These are phyloP conservation scores for Erigeron canadensis DNA, from an alignment of 129 eudicot species.

Conservation along the genomic window DNA sequence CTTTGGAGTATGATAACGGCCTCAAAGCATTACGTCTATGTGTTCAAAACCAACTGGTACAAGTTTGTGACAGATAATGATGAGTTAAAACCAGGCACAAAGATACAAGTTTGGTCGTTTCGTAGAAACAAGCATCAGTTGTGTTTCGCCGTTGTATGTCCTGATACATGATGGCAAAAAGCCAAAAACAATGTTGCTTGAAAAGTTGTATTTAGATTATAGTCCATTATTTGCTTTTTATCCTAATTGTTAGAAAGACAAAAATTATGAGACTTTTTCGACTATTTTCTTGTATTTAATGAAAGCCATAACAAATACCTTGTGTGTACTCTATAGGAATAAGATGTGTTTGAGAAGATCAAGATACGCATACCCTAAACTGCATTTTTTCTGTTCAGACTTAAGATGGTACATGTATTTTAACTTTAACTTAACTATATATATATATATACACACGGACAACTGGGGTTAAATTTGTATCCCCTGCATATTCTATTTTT, in stretches of 20 bases:
- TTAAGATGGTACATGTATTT: no score
- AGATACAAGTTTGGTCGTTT: background rate
- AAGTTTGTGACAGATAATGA: background rate
- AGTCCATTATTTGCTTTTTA: no score
- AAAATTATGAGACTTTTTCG: no score
- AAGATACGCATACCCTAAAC: no score
- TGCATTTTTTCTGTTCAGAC: no score
- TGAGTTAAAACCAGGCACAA: background rate
- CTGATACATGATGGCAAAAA: background rate
- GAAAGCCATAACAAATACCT: no score
- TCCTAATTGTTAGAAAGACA: no score
- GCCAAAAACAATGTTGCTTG: background rate
- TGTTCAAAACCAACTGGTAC: background rate
- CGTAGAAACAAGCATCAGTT: background rate
- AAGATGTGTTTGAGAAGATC: no score
- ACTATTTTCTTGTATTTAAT: no score
- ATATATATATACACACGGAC: conserved; percentile 22
- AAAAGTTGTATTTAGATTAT: background rate
- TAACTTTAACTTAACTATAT: no score
- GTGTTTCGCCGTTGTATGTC: background rate
- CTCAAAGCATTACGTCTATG: background rate
- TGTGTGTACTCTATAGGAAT: no score
- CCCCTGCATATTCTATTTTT: conserved; percentile 16
- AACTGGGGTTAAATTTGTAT: conserved; percentile 24
- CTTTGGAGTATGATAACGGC: background rate